Evolutionary conservation across 2,329 filamentous ascomycete genomes (phyloP).

Genomic region (Corniculantispora saksenae): DNA sequence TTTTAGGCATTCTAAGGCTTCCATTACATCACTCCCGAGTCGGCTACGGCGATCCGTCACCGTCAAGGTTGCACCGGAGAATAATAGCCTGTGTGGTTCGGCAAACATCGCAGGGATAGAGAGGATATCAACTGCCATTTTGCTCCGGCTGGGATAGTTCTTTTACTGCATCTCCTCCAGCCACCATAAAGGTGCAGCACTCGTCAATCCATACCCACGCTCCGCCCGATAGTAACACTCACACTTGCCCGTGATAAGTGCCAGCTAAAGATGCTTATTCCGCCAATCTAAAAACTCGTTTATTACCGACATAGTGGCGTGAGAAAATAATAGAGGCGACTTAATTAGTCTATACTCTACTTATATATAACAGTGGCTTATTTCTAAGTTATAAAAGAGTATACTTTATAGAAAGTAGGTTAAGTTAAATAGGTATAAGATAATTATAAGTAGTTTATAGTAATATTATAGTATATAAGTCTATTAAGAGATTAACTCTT

Average conservation of each 20-base stretch:
- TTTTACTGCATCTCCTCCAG: slow-evolving; percentile 16
- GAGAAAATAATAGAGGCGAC: slow-evolving; percentile 2
- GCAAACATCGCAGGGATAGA: slow-evolving; percentile 19
- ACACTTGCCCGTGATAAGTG: slow-evolving; percentile 14
- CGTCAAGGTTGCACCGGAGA: slow-evolving; percentile 19
- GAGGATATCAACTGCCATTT: slow-evolving; percentile 16
- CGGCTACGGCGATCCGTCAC: slow-evolving; percentile 19
- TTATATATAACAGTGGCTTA: too few species aligned
- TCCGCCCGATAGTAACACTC: slow-evolving; percentile 17
- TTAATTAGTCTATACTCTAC: slow-evolving; percentile 17
- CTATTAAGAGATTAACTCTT: too few species aligned
- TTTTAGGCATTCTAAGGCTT: slow-evolving; percentile 20
- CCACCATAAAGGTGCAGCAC: slow-evolving; percentile 12
- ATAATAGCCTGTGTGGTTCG: slow-evolving; percentile 20
- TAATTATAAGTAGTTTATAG: too few species aligned
- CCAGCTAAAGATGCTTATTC: slow-evolving; percentile 14
- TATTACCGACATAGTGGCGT: not conserved
- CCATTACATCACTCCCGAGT: slow-evolving; percentile 19
- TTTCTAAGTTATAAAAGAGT: too few species aligned
- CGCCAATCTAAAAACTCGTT: slow-evolving; percentile 19
- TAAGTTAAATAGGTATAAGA: too few species aligned
- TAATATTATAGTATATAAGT: too few species aligned
- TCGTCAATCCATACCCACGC: slow-evolving; percentile 18
- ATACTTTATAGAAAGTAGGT: too few species aligned
- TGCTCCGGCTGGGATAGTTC: slow-evolving; percentile 16